Percentiles rank a stretch among this genome's conserved stretches.
Evolutionary conservation across 805 yeast genomes (phyloP).

Genomic region (Maudiozyma serrabonitensis): DNA sequence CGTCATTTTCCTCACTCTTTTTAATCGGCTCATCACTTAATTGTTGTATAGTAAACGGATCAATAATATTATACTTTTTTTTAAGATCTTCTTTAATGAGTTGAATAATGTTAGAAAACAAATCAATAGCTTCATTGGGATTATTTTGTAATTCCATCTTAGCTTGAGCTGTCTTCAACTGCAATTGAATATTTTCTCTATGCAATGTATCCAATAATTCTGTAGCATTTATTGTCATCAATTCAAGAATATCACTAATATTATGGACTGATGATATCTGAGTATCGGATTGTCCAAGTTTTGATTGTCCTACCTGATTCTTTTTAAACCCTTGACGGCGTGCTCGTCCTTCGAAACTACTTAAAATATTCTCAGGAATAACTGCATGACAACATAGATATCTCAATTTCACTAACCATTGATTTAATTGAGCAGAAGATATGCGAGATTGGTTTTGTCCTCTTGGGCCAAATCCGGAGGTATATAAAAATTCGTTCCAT

Average conservation of each 20-base stretch:
- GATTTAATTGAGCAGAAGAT: slow-evolving; percentile 49
- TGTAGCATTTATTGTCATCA: slow-evolving; percentile 50
- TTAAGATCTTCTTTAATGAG: slow-evolving; percentile 23
- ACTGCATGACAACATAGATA: slow-evolving; percentile 79
- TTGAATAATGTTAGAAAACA: slow-evolving; percentile 36
- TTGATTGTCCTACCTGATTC: background rate
- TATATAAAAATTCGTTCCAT: slow-evolving; percentile 47
- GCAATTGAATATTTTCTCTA: slow-evolving; percentile 36
- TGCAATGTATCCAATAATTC: slow-evolving; percentile 41
- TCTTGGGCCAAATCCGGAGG: slow-evolving; percentile 41
- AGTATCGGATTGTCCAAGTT: slow-evolving; percentile 1
- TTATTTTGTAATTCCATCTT: slow-evolving; percentile 44
- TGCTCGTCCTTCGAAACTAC: background rate
- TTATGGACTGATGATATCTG: slow-evolving; percentile 12
- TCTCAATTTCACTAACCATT: slow-evolving; percentile 61
- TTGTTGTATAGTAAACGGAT: slow-evolving; percentile 9
- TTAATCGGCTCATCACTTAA: background rate
- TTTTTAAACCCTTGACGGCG: background rate
- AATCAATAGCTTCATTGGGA: slow-evolving; percentile 41
- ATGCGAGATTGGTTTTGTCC: slow-evolving; percentile 42
- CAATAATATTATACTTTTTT: slow-evolving; percentile 12
- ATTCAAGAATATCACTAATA: slow-evolving; percentile 57
- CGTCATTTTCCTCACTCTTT: background rate
- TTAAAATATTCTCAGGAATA: slow-evolving; percentile 16
- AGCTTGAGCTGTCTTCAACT: slow-evolving; percentile 58